Evolutionary conservation across 169 alveolate species (phyloP).

Genomic region (Cryptosporidium felis): DNA sequence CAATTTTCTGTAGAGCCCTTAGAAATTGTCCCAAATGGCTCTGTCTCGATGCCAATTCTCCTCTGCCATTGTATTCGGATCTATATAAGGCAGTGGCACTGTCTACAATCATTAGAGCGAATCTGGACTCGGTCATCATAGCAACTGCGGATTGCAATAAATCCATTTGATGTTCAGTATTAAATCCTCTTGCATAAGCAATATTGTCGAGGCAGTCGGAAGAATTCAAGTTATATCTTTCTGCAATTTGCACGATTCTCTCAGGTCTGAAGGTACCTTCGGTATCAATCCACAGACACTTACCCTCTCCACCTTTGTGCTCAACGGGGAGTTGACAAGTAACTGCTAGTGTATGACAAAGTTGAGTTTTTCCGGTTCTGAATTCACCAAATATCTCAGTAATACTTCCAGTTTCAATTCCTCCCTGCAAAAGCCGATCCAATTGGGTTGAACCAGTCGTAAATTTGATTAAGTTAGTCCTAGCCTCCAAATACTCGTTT

Average conservation of each 20-base stretch:
- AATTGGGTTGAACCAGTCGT: conserved; percentile 94
- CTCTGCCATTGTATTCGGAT: conserved; percentile 98
- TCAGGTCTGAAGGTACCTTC: conserved; percentile 99
- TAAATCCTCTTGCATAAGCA: conserved; percentile 97
- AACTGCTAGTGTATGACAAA: conserved; percentile 94
- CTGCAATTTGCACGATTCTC: conserved; percentile 95
- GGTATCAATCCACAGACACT: conserved; percentile 99
- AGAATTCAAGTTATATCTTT: conserved; percentile 93
- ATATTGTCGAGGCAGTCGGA: conserved; percentile 96
- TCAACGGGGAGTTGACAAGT: conserved; percentile 89
- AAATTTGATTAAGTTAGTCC: conserved; percentile 90
- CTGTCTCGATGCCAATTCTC: conserved; percentile 98
- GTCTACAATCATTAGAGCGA: conserved; percentile 97
- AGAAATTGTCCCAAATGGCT: conserved; percentile 95
- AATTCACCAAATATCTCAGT: conserved; percentile 99
- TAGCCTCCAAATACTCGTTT: conserved; percentile 88
- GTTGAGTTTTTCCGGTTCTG: conserved; percentile 97
- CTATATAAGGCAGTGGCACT: conserved; percentile 96
- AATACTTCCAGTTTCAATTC: conserved; percentile 95
- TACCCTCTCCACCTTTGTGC: conserved; percentile 96
- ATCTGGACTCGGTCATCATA: conserved; percentile 95
- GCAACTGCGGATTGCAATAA: conserved; percentile 95
- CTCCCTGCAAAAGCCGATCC: conserved; percentile 96
- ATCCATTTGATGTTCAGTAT: conserved; percentile 95
- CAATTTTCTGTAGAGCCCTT: conserved; percentile 94